Conservation (phyloP, 2,329 filamentous ascomycete genomes). For the Cucurbitaria berberidis region DNA sequence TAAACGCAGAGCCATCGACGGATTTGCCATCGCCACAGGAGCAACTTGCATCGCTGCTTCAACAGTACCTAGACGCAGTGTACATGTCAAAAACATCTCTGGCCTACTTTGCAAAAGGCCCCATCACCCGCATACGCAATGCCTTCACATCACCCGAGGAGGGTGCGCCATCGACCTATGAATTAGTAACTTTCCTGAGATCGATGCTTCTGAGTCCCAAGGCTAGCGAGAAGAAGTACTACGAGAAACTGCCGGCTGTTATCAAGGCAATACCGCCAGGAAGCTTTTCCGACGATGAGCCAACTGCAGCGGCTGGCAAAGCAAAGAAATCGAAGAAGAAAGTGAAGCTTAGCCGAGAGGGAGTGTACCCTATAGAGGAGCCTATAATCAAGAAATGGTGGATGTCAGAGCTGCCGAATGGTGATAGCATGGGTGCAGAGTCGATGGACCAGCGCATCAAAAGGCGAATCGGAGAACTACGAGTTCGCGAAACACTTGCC, state of each 20-base stretch:
- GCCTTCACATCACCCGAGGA: conserved; percentile 70
- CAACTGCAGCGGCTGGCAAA: conserved; percentile 40
- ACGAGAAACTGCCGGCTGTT: conserved; percentile 70
- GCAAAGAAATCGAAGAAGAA: conserved; percentile 52
- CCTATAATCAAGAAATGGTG: conserved; percentile 73
- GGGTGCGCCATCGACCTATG: conserved; percentile 64
- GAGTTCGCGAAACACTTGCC: conserved; percentile 77
- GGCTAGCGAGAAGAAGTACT: conserved; percentile 79
- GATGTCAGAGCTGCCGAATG: conserved; percentile 55
- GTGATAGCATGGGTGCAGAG: conserved; percentile 38
- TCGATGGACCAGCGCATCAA: conserved; percentile 60
- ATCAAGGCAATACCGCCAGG: conserved; percentile 63
- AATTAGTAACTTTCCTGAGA: conserved; percentile 73
- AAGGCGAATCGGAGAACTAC: conserved; percentile 68
- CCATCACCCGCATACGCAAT: conserved; percentile 75
- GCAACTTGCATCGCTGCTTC: conserved; percentile 59
- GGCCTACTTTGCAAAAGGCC: conserved; percentile 84
- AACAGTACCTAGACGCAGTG: conserved; percentile 53
- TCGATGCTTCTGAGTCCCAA: conserved; percentile 69
- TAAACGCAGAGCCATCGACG: conserved; percentile 2
- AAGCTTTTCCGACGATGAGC: conserved; percentile 52
- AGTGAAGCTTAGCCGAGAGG: conserved; percentile 67
- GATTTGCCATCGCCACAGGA: conserved; percentile 37
- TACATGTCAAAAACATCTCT: conserved; percentile 70
- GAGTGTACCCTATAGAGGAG: conserved; percentile 71